phyloP scores from a whole-genome alignment of 2,329 filamentous ascomycete species.

The Fusarium multiceps region DNA sequence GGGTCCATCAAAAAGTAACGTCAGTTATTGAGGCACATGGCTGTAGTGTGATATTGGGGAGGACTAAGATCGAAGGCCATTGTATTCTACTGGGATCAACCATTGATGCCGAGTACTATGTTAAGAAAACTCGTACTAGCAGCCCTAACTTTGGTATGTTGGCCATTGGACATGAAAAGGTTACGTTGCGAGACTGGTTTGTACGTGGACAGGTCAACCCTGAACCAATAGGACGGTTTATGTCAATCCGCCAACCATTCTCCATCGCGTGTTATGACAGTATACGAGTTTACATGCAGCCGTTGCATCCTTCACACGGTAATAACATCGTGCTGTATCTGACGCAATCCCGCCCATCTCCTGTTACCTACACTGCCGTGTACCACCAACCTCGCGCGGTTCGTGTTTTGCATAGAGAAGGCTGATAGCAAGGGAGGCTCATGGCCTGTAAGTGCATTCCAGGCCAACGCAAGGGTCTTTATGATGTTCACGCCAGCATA shows the following conservation, averaged over 20 bases:
- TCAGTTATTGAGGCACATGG: not conserved
- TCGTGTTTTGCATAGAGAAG: not conserved
- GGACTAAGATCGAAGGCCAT: not conserved
- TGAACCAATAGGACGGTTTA: not conserved
- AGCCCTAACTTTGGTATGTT: not conserved
- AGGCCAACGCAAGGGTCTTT: not conserved
- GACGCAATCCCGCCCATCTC: not conserved
- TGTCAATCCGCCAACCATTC: not conserved
- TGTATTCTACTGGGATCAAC: not conserved
- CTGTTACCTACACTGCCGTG: not conserved
- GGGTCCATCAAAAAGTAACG: not conserved
- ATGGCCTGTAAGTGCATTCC: conserved; percentile 14
- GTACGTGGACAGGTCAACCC: not conserved
- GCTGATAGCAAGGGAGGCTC: conserved; percentile 3
- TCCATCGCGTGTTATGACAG: not conserved
- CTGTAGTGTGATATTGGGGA: not conserved
- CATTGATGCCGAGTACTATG: not conserved
- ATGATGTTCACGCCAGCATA: not conserved
- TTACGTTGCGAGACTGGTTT: not conserved
- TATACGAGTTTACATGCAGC: conserved; percentile 5
- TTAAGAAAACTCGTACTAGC: not conserved
- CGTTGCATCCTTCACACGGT: not conserved
- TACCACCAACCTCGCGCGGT: not conserved
- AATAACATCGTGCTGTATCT: not conserved
- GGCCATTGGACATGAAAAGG: not conserved